Evolutionary conservation across 1,284 basidiomycete species (phyloP).

Genomic region (Melampsora occidentalis): DNA sequence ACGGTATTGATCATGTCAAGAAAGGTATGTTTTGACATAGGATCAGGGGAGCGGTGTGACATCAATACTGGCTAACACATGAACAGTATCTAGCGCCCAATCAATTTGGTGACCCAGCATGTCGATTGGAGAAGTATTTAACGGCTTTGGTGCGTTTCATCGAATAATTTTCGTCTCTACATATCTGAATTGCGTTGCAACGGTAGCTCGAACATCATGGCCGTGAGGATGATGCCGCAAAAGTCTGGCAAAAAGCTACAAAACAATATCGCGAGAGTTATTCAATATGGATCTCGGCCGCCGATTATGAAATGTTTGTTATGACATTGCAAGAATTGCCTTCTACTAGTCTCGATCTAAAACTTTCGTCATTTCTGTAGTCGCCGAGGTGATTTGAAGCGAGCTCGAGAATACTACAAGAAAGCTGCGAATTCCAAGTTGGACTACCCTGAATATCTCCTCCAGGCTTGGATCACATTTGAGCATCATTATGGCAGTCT

Average conservation of each 20-base stretch:
- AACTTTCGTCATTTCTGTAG: not conserved
- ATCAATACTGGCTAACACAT: not conserved
- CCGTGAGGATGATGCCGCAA: slow-evolving; percentile 31
- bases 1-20: slow-evolving; percentile 36
- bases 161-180: not conserved
- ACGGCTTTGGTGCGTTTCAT: slow-evolving; percentile 18
- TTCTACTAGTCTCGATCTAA: not conserved
- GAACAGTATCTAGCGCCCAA: not conserved
- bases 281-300: slow-evolving; percentile 35
- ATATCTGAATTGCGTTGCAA: not conserved
- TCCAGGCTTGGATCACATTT: slow-evolving; percentile 43
- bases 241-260: slow-evolving; percentile 43
- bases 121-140: slow-evolving; percentile 39
- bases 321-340: not conserved
- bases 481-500: slow-evolving; percentile 42
- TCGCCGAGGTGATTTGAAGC: slow-evolving; percentile 34
- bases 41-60: not conserved
- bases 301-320: slow-evolving; percentile 42
- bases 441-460: slow-evolving; percentile 43
- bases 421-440: slow-evolving; percentile 42
- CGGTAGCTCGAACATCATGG: slow-evolving; percentile 32
- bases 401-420: slow-evolving; percentile 44
- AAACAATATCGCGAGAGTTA: slow-evolving; percentile 41
- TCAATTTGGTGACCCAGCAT: slow-evolving; percentile 39
- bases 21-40: slow-evolving; percentile 20